phyloP scores from a whole-genome alignment of 2,329 filamentous ascomycete species.

The Colletotrichum tabaci region DNA sequence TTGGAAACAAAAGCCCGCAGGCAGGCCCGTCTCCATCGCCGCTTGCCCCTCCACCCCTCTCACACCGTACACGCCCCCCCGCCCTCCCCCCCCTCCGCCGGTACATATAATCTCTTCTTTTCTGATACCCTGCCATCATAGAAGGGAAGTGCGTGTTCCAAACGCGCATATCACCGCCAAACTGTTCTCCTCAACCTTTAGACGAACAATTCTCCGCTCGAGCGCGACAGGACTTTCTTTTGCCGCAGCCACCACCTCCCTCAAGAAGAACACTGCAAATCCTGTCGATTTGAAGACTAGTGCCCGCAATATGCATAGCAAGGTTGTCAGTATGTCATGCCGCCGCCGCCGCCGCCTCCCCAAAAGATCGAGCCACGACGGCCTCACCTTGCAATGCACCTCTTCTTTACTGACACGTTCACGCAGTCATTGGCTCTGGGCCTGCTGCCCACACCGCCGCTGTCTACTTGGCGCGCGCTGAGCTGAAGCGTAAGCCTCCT shows the following conservation, averaged over 20 bases:
- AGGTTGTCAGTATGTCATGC: conserved; percentile 83
- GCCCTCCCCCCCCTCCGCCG: conserved; percentile 8
- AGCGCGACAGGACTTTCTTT: conserved; percentile 81
- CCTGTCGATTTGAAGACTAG: conserved; percentile 56
- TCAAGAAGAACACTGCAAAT: conserved; percentile 66
- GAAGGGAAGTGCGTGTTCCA: conserved; percentile 41
- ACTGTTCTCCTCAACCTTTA: conserved; percentile 90
- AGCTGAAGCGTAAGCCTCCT: conserved; percentile 80
- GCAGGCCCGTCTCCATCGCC: conserved; percentile 24
- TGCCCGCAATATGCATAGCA: conserved; percentile 85
- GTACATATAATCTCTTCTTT: conserved; percentile 37
- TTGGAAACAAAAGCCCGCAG: conserved; percentile 26
- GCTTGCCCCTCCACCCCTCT: conserved; percentile 34
- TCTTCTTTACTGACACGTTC: conserved; percentile 11
- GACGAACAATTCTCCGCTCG: conserved; percentile 79
- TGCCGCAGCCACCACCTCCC: conserved; percentile 76
- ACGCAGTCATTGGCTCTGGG: conserved; percentile 87
- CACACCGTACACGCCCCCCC: conserved; percentile 19
- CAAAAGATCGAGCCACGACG: conserved; percentile 12
- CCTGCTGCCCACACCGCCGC: conserved; percentile 98
- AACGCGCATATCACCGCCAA: conserved; percentile 72
- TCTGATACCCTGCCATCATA: conserved; percentile 41
- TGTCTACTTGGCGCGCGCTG: conserved; percentile 94
- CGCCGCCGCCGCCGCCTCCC: conserved; percentile 36
- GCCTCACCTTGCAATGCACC: conserved; percentile 23